Conservation (phyloP, 208 protist genomes). For the Leptomonas seymouri region DNA sequence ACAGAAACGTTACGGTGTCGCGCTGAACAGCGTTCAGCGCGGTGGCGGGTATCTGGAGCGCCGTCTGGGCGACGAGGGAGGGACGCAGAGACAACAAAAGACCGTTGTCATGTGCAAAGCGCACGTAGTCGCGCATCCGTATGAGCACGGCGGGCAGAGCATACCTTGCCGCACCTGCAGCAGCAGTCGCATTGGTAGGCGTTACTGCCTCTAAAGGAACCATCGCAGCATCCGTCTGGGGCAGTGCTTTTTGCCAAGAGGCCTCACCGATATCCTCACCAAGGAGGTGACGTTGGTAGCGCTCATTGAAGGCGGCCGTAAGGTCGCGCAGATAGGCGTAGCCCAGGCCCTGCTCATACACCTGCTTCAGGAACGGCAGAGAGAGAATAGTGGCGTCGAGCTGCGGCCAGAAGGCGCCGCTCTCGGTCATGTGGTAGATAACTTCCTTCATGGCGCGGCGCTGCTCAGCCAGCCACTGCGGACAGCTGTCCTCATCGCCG, state of each 20-base stretch:
- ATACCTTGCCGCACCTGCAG: neutral
- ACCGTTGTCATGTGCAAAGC: conserved; percentile 72
- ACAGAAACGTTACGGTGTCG: conserved; percentile 34
- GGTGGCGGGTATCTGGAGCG: conserved; percentile 42
- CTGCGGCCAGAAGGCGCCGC: conserved; percentile 38
- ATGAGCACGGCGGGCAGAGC: conserved; percentile 34
- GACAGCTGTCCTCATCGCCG: neutral
- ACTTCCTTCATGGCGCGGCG: conserved; percentile 78
- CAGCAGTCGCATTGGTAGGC: too few relatives aligned
- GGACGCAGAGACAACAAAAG: conserved; percentile 54
- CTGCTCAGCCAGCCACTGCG: conserved; percentile 35
- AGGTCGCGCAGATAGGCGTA: conserved; percentile 77
- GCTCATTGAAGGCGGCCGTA: conserved; percentile 66
- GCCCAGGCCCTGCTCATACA: conserved; percentile 57
- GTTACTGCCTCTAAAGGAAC: too few relatives aligned
- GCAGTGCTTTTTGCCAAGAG: conserved; percentile 12
- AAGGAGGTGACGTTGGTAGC: conserved; percentile 56
- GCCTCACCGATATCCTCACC: conserved; percentile 39
- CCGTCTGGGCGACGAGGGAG: conserved; percentile 54
- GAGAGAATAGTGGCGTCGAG: conserved; percentile 67
- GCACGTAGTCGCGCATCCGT: conserved; percentile 72
- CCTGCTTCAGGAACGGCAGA: conserved; percentile 61
- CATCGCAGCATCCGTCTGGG: too few relatives aligned
- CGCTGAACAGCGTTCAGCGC: conserved; percentile 27
- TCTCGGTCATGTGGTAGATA: conserved; percentile 48